Evolutionary conservation across 2,329 filamentous ascomycete genomes (phyloP), one percentile per base, ranked within the genome.

Genomic region (Eurotiales sp.): DNA sequence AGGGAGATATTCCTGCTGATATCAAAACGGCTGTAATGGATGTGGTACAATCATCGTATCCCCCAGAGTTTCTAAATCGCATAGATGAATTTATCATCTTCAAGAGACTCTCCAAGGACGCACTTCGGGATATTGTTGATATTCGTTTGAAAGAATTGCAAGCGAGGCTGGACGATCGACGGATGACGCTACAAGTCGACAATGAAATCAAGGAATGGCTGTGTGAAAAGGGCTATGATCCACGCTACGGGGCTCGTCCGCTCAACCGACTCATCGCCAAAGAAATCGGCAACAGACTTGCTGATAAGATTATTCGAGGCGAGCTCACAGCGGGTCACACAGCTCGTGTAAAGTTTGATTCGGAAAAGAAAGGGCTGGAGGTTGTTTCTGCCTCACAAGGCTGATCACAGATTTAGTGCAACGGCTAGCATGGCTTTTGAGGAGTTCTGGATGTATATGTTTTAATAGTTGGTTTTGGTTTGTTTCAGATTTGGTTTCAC

Each of bases 51-150:
- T 70, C 77, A 8, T 72, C 78, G 1, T 86, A 96, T 66, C 84
- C 92, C 4, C 93, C 93, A 3, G 93, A 97, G 67, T 99, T 97
- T 77, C 80, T 97, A 57, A 97, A 99, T 73, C 83, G 93, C 17
- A 90, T 97, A 56, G 92, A 97, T 70, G 92, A 95, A 55, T 96
- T 97, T 74, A 96, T 97, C 67, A 76, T 97, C 64, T 97, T 97
- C 78, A 92, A 91, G 72, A 83, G 92, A 8, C 80, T 97, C 2
- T 88, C 89, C 1, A 80, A 79, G 25, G 76, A 79, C 15, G 91
- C 92, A 14, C 79, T 97, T 51, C 81, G 90, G 25, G 91, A 95
- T 64, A 97, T 97, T 57, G 90, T 96, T 44, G 90, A 97, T 63
- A 96, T 97, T 57, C 83, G 93, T 27, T 77, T 97, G 43, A 81